Percentiles rank a stretch among this genome's conserved stretches.
These are phyloP conservation scores for Sporothrix pallida DNA, from an alignment of 2,329 filamentous ascomycete species.

Conservation along the genomic window DNA sequence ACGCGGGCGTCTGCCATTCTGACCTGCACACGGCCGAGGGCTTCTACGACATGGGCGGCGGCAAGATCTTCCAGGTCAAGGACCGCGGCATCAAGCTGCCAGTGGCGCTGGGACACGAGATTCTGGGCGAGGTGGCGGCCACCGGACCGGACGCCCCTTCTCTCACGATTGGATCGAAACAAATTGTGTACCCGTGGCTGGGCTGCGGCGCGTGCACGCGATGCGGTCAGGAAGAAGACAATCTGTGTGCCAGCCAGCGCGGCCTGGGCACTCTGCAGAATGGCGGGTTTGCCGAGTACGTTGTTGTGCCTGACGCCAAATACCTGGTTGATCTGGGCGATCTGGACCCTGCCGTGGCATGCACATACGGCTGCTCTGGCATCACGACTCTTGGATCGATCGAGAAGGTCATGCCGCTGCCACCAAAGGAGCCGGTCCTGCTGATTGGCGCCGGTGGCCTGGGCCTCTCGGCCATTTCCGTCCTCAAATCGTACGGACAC, in stretches of 20 bases:
- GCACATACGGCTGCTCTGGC: conserved; percentile 34
- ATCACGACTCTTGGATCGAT: conserved; percentile 34
- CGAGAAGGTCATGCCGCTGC: conserved; percentile 31
- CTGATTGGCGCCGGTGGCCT: conserved; percentile 32
- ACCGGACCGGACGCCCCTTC: conserved; percentile 26
- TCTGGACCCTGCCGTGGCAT: conserved; percentile 32
- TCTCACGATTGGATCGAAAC: conserved; percentile 15
- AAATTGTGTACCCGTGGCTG: conserved; percentile 35
- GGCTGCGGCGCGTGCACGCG: conserved; percentile 31
- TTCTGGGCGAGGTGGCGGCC: conserved; percentile 28
- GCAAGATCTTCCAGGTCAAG: conserved; percentile 30
- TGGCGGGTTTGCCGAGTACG: conserved; percentile 34
- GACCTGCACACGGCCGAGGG: conserved; percentile 33
- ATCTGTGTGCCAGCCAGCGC: conserved; percentile 32
- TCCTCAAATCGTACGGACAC: conserved; percentile 30
- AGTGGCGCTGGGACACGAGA: conserved; percentile 32
- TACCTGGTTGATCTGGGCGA: conserved; percentile 30
- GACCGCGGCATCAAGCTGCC: conserved; percentile 34
- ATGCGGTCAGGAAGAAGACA: conserved; percentile 32
- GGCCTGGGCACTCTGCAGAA: conserved; percentile 31
- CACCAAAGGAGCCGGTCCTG: conserved; percentile 30
- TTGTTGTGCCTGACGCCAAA: conserved; percentile 32
- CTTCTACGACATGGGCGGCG: conserved; percentile 32
- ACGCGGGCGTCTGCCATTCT: conserved; percentile 33
- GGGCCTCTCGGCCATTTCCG: conserved; percentile 31